phyloP scores from a whole-genome alignment of 495 filamentous ascomycete species.

The Neurospora pannonica region DNA sequence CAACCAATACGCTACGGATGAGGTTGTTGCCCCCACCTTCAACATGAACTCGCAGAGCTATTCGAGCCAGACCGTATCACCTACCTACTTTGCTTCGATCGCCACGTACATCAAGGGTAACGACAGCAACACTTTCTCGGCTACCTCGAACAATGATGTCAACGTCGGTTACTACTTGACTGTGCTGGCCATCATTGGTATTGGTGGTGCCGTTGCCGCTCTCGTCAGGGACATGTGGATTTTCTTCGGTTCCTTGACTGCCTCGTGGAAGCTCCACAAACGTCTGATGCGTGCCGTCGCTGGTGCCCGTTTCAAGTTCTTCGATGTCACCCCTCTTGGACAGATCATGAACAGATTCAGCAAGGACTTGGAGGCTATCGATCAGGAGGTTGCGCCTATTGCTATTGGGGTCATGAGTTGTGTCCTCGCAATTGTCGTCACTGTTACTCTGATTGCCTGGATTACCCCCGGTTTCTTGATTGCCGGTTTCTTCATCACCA shows the following conservation, averaged over 20 bases:
- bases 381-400: slow-evolving; percentile 90
- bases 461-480: slow-evolving; percentile 92
- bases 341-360: slow-evolving; percentile 99
- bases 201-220: slow-evolving; percentile 64
- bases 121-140: slow-evolving; percentile 2
- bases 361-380: slow-evolving; percentile 89
- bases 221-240: slow-evolving; percentile 72
- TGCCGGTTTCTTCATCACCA: slow-evolving; percentile 74
- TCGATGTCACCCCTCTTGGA: slow-evolving; percentile 91
- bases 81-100: slow-evolving; percentile 27
- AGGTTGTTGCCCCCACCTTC: slow-evolving; percentile 16
- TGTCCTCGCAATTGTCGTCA: slow-evolving; percentile 62
- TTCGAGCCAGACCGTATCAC: slow-evolving; percentile 18
- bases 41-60: slow-evolving; percentile 29
- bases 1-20: slow-evolving; percentile 41
- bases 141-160: slow-evolving; percentile 42
- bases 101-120: slow-evolving; percentile 23
- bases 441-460: slow-evolving; percentile 79
- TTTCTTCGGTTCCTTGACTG: slow-evolving; percentile 85
- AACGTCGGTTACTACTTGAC: slow-evolving; percentile 75
- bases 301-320: slow-evolving; percentile 91
- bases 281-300: slow-evolving; percentile 69
- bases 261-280: slow-evolving; percentile 77
- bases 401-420: slow-evolving; percentile 57
- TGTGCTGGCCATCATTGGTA: slow-evolving; percentile 71